phyloP scores from a whole-genome alignment of 2,329 filamentous ascomycete genomes.

The Capronia coronata region DNA sequence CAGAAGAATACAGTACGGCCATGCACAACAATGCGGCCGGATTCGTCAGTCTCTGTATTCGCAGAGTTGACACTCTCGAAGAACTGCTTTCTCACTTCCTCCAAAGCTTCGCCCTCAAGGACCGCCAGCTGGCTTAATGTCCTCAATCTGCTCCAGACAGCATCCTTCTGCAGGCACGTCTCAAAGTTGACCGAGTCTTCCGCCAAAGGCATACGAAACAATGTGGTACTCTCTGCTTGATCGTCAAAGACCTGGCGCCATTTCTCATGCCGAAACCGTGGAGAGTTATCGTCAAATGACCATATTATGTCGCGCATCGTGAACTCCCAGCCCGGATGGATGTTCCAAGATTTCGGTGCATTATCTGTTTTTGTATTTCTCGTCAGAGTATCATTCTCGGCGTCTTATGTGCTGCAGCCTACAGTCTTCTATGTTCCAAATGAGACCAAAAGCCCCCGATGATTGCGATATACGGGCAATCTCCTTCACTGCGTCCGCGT shows the following conservation, averaged over 20 bases:
- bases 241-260: conserved; percentile 61
- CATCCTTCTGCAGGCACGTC: conserved; percentile 52
- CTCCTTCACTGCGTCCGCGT: conserved; percentile 54
- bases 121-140: conserved; percentile 64
- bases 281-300: conserved; percentile 51
- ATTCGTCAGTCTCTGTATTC: conserved; percentile 53
- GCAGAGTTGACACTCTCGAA: conserved; percentile 49
- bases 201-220: conserved; percentile 58
- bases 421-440: conserved; percentile 73
- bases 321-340: conserved; percentile 56
- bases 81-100: conserved; percentile 46
- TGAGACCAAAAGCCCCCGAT: conserved; percentile 55
- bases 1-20: conserved; percentile 59
- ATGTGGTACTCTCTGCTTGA: conserved; percentile 48
- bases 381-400: background rate
- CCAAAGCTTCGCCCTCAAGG: conserved; percentile 47
- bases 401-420: conserved; percentile 29
- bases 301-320: conserved; percentile 55
- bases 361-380: conserved; percentile 48
- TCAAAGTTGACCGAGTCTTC: conserved; percentile 53
- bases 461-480: conserved; percentile 61
- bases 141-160: conserved; percentile 56
- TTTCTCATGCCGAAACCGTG: conserved; percentile 58
- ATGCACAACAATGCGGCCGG: conserved; percentile 58
- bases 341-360: conserved; percentile 51